Evolutionary conservation across 306 rosid genomes (phyloP), one percentile per base, ranked within the genome.

Genomic region (Cicer yamashitae): DNA sequence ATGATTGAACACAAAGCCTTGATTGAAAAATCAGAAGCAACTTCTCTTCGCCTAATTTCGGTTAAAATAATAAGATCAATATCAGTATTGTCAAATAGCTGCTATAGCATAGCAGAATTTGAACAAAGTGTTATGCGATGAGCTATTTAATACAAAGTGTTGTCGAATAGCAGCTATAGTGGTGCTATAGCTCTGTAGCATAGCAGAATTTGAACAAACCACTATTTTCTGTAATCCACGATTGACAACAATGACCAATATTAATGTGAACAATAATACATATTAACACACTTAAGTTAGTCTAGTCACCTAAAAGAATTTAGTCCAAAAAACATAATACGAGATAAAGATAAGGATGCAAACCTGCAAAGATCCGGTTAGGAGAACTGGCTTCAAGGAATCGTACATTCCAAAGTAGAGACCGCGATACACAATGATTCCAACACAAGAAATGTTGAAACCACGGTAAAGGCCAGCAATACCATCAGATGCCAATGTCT

Each of bases 401-500:
- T 91, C 97, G 5, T 91, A 91, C 86, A 89, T 79, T 73, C 97
- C 93, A 58, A 91, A 91, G 87, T 91, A 91, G 62, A 91, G 96
- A 81, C 90, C 97, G 67, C 90, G 97, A 53, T 89, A 91, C 17
- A 91, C 97, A 46, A 89, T 89, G 79, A 91, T 91, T 74, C 96
- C 97, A 50, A 88, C 96, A 73, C 96, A 88, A 0, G 96, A 91
- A 34, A 89, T 87, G 78, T 85, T 91, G 88, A 89, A 91, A 56
- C 97, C 97, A 77, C 96, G 91, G 84, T 91, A 89, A 53, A 88
- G 97, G 45, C 97, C 97, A 38, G 96, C 91, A 77, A 91, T 2
- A 64, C 97, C 93, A 86, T 89, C 97, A 69, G 91, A 47, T 40
- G 88, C 83, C 82, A 89, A 53, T 2, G 97, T 91, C 91, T 89